phyloP scores from a whole-genome alignment of 345 rosid species.

The Pseudoturritis turrita region DNA sequence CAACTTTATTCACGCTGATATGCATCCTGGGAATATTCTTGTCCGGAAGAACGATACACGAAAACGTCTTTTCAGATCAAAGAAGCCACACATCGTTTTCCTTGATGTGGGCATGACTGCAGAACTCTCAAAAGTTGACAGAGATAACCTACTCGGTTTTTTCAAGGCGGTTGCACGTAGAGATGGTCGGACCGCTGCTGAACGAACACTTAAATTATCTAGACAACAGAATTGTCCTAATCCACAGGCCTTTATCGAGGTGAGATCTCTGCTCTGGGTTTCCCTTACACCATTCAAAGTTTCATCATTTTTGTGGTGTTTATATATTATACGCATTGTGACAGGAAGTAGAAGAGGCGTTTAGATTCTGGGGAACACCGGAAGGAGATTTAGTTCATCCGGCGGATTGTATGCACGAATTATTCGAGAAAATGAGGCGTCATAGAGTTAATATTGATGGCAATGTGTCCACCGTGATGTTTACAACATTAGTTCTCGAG shows the following conservation, averaged over 20 bases:
- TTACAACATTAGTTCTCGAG: constrained; percentile 97
- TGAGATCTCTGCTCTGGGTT: constrained; percentile 8
- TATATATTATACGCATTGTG: not conserved
- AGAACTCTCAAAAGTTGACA: constrained; percentile 79
- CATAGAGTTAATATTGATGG: constrained; percentile 89
- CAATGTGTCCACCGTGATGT: constrained; percentile 90
- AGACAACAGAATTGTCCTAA: constrained; percentile 86
- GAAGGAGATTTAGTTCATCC: constrained; percentile 90
- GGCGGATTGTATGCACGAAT: constrained; percentile 92
- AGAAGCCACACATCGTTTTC: constrained; percentile 96
- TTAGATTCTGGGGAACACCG: constrained; percentile 88
- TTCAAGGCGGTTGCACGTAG: constrained; percentile 90
- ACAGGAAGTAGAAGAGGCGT: constrained; percentile 90
- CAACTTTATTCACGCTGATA: constrained; percentile 96
- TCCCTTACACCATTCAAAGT: not conserved
- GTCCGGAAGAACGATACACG: constrained; percentile 64
- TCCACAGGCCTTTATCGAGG: constrained; percentile 79
- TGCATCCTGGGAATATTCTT: constrained; percentile 99
- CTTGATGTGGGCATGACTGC: constrained; percentile 99
- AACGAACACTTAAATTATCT: constrained; percentile 70
- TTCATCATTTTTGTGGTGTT: not conserved
- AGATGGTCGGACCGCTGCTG: constrained; percentile 94
- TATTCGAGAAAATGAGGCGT: constrained; percentile 89
- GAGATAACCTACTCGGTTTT: constrained; percentile 75
- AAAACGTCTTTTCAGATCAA: constrained; percentile 63